A percentile compares a stretch with the other conserved stretches of the same genome.
Conservation (phyloP, 805 yeast species). For the Millerago galiae region DNA sequence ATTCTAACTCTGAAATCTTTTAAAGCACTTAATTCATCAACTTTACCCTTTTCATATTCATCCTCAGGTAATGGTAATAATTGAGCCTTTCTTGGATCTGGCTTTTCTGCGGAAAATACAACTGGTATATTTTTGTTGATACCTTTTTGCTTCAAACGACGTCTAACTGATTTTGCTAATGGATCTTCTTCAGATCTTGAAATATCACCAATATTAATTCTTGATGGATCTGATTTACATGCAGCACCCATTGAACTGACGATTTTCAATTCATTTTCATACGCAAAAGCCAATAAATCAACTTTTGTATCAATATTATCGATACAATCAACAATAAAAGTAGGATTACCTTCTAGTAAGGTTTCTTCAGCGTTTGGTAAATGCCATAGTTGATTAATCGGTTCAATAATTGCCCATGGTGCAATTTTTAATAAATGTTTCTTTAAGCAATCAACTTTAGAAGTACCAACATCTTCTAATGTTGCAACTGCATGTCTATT, state of each 20-base stretch:
- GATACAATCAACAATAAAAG: slow-evolving; percentile 87
- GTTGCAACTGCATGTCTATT: slow-evolving; percentile 94
- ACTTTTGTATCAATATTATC: slow-evolving; percentile 97
- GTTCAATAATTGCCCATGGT: slow-evolving; percentile 90
- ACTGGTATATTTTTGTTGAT: slow-evolving; percentile 73
- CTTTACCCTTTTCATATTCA: slow-evolving; percentile 73
- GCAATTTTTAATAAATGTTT: slow-evolving; percentile 66
- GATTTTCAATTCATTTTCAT: slow-evolving; percentile 53
- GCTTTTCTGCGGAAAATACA: slow-evolving; percentile 91
- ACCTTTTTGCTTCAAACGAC: slow-evolving; percentile 76
- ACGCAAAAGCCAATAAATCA: slow-evolving; percentile 73
- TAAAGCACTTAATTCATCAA: slow-evolving; percentile 80
- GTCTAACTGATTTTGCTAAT: slow-evolving; percentile 77
- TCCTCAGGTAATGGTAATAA: slow-evolving; percentile 79
- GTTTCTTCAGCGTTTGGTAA: slow-evolving; percentile 57
- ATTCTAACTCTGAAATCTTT: slow-evolving; percentile 90
- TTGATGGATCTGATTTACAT: slow-evolving; percentile 89
- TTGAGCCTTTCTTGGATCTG: slow-evolving; percentile 90
- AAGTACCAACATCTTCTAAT: slow-evolving; percentile 83
- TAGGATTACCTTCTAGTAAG: slow-evolving; percentile 51
- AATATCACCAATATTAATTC: slow-evolving; percentile 84
- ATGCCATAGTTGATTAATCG: slow-evolving; percentile 73
- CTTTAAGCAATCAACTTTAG: slow-evolving; percentile 79
- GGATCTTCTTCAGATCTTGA: slow-evolving; percentile 93
- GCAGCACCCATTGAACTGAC: slow-evolving; percentile 97